Conservation (phyloP, 306 rosid species). For the Arachis hypogaea region DNA sequence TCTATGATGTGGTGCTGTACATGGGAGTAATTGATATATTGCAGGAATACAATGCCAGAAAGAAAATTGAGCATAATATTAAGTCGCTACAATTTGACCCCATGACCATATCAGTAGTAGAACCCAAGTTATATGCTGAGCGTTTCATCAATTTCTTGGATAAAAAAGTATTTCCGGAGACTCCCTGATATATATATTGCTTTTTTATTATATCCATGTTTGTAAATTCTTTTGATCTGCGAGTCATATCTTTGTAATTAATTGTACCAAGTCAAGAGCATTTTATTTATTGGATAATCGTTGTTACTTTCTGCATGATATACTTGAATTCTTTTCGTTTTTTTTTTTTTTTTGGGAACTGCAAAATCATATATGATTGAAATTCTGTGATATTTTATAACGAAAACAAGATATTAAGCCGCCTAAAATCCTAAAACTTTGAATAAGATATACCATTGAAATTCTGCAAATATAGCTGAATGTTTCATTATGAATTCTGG, state of each 20-base stretch:
- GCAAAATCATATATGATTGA: not conserved
- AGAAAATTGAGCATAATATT: constrained; percentile 76
- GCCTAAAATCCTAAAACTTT: not conserved
- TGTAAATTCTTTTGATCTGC: constrained; percentile 23
- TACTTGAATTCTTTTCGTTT: not conserved
- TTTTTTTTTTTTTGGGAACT: not conserved
- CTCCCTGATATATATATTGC: constrained; percentile 35
- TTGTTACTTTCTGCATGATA: constrained; percentile 29
- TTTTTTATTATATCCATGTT: constrained; percentile 23
- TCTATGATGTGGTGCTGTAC: constrained; percentile 83
- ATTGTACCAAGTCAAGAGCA: constrained; percentile 30
- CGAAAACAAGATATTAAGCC: not conserved
- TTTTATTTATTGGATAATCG: constrained; percentile 1
- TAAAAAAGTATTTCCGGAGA: constrained; percentile 59
- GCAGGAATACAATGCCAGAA: constrained; percentile 73
- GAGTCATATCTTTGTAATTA: constrained; percentile 30
- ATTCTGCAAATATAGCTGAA: not conserved
- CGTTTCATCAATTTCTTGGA: constrained; percentile 86
- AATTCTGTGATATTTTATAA: no score
- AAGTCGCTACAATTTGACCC: constrained; percentile 67
- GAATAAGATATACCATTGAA: not conserved
- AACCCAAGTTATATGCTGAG: constrained; percentile 68
- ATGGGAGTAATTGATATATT: constrained; percentile 94
- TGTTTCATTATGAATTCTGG: not conserved
- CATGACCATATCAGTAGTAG: constrained; percentile 64